Base-by-base conservation (phyloP, 768 basidiomycete genomes). In the Naganishia friedmannii region DNA sequence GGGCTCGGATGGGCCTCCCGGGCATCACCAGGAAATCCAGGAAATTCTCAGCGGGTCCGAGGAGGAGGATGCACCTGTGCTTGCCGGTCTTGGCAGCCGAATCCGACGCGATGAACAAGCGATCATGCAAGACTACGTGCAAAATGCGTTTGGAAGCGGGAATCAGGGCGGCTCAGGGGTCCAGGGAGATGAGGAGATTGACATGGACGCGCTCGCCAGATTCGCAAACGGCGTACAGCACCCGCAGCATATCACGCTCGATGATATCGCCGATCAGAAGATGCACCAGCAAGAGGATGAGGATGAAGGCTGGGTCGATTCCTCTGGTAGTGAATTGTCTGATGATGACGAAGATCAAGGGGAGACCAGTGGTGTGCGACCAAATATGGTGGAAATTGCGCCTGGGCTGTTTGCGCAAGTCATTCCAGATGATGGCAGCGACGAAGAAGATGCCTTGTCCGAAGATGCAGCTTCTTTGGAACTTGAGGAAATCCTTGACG, bases 1-100 rank as follows among this genome's bases (percentile, higher is more conserved):
- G 79, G 79, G 79, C n/a, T 77, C 77, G 55, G 78, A 80, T 60
- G 79, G 77, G 3, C 77, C 78, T 28, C 75, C 78, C 7, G 53
- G 9, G 7, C 15, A 26, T 29, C 28, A 51, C 12, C 65, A 66
- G 23, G 63, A 65, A 3, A 31, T 34, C 12, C 65, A 66, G 23
- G 63, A 65, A 3, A 31, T 34, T 46, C 23, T 51, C 48, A 51
- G 37, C 29, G 69, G 42, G 6, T 53, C 46, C 13, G 65, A 60
- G 32, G 71, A 72, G 3, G 70, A 70, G 15, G 66, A 57, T 58
- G 76, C 65, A 26, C 68, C 73, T 17, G 70, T 45, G 7, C 34
- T 58, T 19, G 65, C 53, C n/a, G 56, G 56, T 51, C 42, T 60
- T 3, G 57, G 68, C 0, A 31, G 42, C 29, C 46, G 55, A 32